Percentiles rank a stretch among this genome's conserved stretches.
phyloP scores from a whole-genome alignment of 2,329 filamentous ascomycete genomes.

The Pseudogymnoascus sp. region DNA sequence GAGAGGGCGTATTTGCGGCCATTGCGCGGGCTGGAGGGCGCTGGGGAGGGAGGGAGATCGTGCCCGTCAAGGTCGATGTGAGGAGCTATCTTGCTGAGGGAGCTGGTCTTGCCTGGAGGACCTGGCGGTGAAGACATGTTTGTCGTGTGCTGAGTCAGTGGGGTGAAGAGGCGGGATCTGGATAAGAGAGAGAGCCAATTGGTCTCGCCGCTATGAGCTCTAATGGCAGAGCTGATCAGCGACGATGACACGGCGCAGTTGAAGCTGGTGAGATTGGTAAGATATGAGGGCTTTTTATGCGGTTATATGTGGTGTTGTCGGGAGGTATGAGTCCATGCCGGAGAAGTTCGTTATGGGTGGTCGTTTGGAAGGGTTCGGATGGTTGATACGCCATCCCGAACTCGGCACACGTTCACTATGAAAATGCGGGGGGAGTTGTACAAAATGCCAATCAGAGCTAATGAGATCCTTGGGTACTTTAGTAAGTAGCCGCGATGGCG shows the following conservation, averaged over 20 bases:
- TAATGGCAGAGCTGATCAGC: constrained; percentile 7
- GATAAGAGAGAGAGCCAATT: neutral
- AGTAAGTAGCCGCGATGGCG: neutral
- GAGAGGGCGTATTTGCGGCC: constrained; percentile 88
- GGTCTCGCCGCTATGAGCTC: constrained; percentile 6
- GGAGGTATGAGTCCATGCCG: neutral
- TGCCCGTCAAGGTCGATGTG: constrained; percentile 76
- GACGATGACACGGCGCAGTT: neutral
- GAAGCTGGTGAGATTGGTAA: neutral
- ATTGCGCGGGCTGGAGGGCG: constrained; percentile 81
- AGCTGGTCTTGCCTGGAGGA: constrained; percentile 20
- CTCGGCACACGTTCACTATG: constrained; percentile 1
- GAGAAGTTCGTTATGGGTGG: constrained; percentile 7
- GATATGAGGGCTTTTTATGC: neutral
- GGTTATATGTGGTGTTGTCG: neutral
- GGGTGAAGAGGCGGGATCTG: neutral
- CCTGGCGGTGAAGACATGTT: constrained; percentile 31
- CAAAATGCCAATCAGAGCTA: constrained; percentile 1
- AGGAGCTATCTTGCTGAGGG: constrained; percentile 23
- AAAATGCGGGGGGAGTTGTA: constrained; percentile 8
- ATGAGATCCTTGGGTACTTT: neutral
- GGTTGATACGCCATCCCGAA: constrained; percentile 7
- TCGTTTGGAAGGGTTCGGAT: constrained; percentile 4
- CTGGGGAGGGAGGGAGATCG: constrained; percentile 81
- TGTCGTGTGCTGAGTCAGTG: constrained; percentile 9